Percentiles rank a stretch among this genome's conserved stretches.
Evolutionary conservation across 805 yeast species (phyloP).

Genomic region (Ogataea pini): DNA sequence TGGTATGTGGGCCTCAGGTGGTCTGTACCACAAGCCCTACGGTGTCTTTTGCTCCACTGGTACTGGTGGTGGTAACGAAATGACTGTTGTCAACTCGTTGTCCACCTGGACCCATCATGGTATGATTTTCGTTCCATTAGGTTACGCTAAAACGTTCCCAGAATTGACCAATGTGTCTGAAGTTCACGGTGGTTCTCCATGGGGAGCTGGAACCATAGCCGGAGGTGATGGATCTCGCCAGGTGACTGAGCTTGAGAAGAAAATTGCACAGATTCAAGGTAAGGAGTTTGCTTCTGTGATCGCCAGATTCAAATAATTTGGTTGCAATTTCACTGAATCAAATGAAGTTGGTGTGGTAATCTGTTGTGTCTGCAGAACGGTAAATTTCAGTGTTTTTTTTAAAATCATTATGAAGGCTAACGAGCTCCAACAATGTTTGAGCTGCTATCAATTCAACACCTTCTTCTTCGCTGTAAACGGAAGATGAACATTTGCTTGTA

Average conservation of each 20-base stretch:
- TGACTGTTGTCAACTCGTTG: conserved; percentile 59
- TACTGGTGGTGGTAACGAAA: conserved; percentile 75
- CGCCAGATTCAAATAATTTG: conserved; percentile 29
- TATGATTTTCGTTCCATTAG: conserved; percentile 73
- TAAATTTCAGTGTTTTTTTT: background rate
- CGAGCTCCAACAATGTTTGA: background rate
- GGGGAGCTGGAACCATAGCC: conserved; percentile 86
- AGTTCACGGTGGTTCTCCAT: conserved; percentile 79
- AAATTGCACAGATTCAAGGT: conserved; percentile 71
- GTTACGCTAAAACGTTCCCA: conserved; percentile 60
- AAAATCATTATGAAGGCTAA: background rate
- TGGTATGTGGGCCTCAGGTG: conserved; percentile 71
- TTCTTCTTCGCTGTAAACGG: background rate
- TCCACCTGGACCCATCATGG: conserved; percentile 75
- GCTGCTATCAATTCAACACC: background rate
- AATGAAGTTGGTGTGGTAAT: conserved; percentile 1
- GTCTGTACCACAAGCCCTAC: conserved; percentile 69
- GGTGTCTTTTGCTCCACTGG: conserved; percentile 75
- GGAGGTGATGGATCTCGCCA: conserved; percentile 74
- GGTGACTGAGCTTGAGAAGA: conserved; percentile 62
- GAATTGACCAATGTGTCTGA: conserved; percentile 59
- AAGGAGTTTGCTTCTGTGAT: conserved; percentile 53
- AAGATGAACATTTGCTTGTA: background rate
- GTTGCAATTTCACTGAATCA: background rate
- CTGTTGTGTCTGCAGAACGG: background rate